A percentile compares a stretch with the other conserved stretches of the same genome.
Evolutionary conservation across 192 early-diverging fungal species (phyloP).

Genomic region (Backusella westeae): DNA sequence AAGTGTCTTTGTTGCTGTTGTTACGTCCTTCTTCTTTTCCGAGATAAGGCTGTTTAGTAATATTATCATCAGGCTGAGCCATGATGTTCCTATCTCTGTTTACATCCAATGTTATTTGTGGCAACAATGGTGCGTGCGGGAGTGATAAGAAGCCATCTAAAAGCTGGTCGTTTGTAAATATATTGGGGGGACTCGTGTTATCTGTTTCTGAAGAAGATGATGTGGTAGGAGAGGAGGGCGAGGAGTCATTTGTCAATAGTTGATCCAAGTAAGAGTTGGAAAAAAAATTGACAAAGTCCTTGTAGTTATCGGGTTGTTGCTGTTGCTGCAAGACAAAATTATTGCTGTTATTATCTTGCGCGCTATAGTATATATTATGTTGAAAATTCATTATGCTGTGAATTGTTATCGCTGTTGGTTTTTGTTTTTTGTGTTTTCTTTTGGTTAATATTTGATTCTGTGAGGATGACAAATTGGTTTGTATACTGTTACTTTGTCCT

Average conservation of each 20-base stretch:
- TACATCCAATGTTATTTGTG: neutral
- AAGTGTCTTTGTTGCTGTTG: neutral
- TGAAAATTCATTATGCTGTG: neutral
- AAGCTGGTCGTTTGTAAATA: neutral
- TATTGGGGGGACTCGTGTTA: neutral
- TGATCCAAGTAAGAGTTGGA: neutral
- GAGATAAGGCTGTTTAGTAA: conserved; percentile 2
- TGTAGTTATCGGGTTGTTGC: neutral
- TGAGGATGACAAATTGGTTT: neutral
- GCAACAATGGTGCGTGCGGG: neutral
- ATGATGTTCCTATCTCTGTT: neutral
- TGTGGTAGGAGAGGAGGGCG: neutral
- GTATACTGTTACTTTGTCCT: neutral
- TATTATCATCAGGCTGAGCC: neutral
- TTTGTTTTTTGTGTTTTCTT: neutral
- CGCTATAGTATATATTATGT: neutral
- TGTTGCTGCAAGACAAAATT: neutral
- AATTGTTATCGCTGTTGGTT: neutral
- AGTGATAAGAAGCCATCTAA: neutral
- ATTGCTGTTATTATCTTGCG: neutral
- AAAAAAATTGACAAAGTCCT: neutral
- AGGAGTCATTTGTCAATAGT: neutral
- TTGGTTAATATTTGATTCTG: neutral
- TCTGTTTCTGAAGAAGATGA: neutral
- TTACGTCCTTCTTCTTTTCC: neutral